Percentiles rank a stretch among this genome's conserved stretches.
phyloP scores from a whole-genome alignment of 352 stramenopile species.

The Globisporangium echinulatum region DNA sequence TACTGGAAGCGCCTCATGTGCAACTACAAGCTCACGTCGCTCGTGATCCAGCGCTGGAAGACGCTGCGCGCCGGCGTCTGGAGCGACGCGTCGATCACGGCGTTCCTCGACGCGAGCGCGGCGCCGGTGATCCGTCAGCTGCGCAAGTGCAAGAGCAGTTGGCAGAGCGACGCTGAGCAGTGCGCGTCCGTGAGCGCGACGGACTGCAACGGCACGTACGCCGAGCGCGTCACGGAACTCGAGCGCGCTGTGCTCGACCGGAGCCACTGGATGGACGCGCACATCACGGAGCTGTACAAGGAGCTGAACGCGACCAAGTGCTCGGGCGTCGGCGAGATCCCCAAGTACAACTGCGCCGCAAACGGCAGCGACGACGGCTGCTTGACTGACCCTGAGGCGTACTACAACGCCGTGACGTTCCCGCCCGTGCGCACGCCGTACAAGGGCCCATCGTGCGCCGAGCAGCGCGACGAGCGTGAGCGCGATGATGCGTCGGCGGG shows the following conservation, averaged over 20 bases:
- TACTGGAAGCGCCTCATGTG: slow-evolving; percentile 63
- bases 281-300: slow-evolving; percentile 44
- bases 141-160: slow-evolving; percentile 36
- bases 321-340: too few relatives aligned
- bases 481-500: neutral
- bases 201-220: slow-evolving; percentile 57
- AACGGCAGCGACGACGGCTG: too few relatives aligned
- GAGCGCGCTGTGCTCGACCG: slow-evolving; percentile 38
- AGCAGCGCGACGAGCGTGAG: slow-evolving; percentile 9
- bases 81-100: slow-evolving; percentile 43
- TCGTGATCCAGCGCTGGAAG: slow-evolving; percentile 49
- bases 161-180: slow-evolving; percentile 41
- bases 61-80: slow-evolving; percentile 34
- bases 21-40: slow-evolving; percentile 64
- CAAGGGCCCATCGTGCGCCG: slow-evolving; percentile 26
- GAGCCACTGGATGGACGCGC: slow-evolving; percentile 67
- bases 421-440: slow-evolving; percentile 49
- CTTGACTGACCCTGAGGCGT: too few relatives aligned
- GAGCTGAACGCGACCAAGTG: too few relatives aligned
- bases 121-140: slow-evolving; percentile 43
- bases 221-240: slow-evolving; percentile 37
- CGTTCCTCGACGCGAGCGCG: slow-evolving; percentile 30
- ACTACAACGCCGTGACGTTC: slow-evolving; percentile 34
- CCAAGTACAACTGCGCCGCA: too few relatives aligned
- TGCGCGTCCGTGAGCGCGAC: slow-evolving; percentile 48